Evolutionary conservation across 2,329 filamentous ascomycete species (phyloP).

Genomic region (Boeremia exigua): DNA sequence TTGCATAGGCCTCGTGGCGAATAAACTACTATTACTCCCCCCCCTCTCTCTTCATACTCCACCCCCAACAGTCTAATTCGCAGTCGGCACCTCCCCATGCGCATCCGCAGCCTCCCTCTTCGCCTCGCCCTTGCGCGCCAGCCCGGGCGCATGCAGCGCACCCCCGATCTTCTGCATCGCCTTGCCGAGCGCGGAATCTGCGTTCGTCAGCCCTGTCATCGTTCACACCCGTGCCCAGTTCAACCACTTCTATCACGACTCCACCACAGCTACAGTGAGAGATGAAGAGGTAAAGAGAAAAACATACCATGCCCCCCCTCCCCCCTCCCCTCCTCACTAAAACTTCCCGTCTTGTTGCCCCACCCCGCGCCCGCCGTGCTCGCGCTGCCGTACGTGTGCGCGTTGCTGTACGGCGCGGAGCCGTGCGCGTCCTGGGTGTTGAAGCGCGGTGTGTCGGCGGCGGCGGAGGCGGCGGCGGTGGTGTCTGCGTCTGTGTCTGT

Average conservation of each 20-base stretch:
- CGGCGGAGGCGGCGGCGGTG: not conserved
- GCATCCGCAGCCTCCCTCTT: slow-evolving; percentile 53
- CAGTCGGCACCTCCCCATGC: not conserved
- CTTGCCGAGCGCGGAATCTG: slow-evolving; percentile 61
- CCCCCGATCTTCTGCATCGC: slow-evolving; percentile 65
- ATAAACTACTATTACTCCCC: no score
- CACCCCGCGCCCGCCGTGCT: slow-evolving; percentile 46
- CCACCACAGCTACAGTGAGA: no score
- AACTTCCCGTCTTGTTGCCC: slow-evolving; percentile 48
- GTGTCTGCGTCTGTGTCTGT: not conserved
- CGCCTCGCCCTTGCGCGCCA: slow-evolving; percentile 58
- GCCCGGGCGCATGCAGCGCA: slow-evolving; percentile 55
- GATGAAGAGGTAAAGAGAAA: no score
- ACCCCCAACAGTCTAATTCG: not conserved
- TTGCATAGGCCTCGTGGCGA: no score
- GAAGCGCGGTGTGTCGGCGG: not conserved
- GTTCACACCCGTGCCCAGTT: not conserved
- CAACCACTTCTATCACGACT: not conserved
- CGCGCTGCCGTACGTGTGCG: slow-evolving; percentile 38
- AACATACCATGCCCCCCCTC: not conserved
- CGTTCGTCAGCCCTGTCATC: slow-evolving; percentile 8
- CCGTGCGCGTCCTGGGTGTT: slow-evolving; percentile 10
- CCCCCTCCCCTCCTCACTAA: slow-evolving; percentile 3
- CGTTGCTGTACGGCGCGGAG: slow-evolving; percentile 33
- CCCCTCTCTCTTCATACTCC: not conserved